Percentiles rank a stretch among this genome's conserved stretches.
Evolutionary conservation across 192 early-diverging fungal genomes (phyloP).

Genomic region (Jimgerdemannia flammicorona): DNA sequence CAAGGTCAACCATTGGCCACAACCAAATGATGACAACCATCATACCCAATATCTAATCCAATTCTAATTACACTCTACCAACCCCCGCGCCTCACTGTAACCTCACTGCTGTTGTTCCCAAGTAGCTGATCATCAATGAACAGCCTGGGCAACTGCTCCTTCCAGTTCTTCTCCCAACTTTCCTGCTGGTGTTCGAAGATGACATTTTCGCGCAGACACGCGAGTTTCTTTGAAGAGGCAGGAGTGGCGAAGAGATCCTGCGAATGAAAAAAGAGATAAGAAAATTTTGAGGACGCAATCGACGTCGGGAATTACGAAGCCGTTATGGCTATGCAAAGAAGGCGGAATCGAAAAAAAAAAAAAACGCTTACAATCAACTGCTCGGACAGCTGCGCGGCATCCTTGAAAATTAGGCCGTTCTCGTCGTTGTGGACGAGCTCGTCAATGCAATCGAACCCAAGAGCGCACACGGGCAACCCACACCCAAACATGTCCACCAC

Average conservation of each 20-base stretch:
- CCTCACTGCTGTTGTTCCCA: neutral
- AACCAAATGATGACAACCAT: too few relatives aligned
- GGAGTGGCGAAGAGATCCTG: slow-evolving; percentile 13
- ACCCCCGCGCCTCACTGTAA: neutral
- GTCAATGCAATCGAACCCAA: slow-evolving; percentile 54
- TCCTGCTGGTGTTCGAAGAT: slow-evolving; percentile 10
- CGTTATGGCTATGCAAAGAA: neutral
- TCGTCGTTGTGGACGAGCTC: slow-evolving; percentile 59
- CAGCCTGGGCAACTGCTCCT: slow-evolving; percentile 3
- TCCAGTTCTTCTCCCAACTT: slow-evolving; percentile 14
- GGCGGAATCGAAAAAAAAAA: neutral
- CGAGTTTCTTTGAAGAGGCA: slow-evolving; percentile 6
- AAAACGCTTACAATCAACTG: slow-evolving; percentile 56
- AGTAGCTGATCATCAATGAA: slow-evolving; percentile 5
- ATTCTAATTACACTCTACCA: neutral
- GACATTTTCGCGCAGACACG: slow-evolving; percentile 14
- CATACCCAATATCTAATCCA: neutral
- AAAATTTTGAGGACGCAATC: neutral
- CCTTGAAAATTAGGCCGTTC: slow-evolving; percentile 70
- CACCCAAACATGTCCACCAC: slow-evolving; percentile 99
- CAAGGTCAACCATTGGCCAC: neutral
- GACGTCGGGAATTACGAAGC: neutral
- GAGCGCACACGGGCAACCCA: slow-evolving; percentile 84
- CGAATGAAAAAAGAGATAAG: neutral
- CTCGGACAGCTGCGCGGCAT: slow-evolving; percentile 48